These are phyloP conservation scores for Beauveria sp. DNA, from an alignment of 2,329 filamentous ascomycete species.

Conservation along the genomic window DNA sequence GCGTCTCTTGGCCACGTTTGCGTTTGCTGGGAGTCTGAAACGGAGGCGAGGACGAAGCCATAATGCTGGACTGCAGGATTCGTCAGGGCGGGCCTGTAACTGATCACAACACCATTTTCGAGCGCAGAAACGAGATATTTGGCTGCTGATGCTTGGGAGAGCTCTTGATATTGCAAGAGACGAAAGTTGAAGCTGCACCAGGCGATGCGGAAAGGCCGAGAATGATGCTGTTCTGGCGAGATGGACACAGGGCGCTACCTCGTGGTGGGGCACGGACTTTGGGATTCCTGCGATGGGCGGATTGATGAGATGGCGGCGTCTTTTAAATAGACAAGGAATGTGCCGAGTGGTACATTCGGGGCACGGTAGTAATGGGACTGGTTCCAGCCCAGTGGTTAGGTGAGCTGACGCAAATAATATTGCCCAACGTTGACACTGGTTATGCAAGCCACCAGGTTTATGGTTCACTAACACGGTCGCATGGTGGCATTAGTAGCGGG, in stretches of 20 bases:
- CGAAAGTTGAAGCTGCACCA: not conserved
- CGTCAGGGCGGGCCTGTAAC: not conserved
- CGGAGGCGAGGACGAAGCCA: conserved; percentile 8
- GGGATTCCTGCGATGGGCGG: not conserved
- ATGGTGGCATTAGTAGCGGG: not conserved
- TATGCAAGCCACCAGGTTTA: not conserved
- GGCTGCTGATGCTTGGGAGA: not conserved
- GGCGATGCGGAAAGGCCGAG: not conserved
- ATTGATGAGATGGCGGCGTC: not conserved
- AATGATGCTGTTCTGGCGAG: not conserved
- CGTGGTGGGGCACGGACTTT: conserved; percentile 3
- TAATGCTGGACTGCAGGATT: not conserved
- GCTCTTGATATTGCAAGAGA: not conserved
- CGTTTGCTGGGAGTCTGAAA: conserved; percentile 34
- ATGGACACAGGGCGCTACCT: conserved; percentile 2
- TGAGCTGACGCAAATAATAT: not conserved
- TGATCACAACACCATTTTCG: not conserved
- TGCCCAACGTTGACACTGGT: not conserved
- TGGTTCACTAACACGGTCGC: not conserved
- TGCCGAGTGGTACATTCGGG: not conserved
- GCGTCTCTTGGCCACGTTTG: conserved; percentile 33
- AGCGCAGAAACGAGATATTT: not conserved
- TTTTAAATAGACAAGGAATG: not conserved
- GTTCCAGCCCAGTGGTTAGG: not conserved
- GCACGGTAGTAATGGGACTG: not conserved